Base-by-base conservation (phyloP, 1,139 yeast species). In the Zygoascus sp. region DNA sequence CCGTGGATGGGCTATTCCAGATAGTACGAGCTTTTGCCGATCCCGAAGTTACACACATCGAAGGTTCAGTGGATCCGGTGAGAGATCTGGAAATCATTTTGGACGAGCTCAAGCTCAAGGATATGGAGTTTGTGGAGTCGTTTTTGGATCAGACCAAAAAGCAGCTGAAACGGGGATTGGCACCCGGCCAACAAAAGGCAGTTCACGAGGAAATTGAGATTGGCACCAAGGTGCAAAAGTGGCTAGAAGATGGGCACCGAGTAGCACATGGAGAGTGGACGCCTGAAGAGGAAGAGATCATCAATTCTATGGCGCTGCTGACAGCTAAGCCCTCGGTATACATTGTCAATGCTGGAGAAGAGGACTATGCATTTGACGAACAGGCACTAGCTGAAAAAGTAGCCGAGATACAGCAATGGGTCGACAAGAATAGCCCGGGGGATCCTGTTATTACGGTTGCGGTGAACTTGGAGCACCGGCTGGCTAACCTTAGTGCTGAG, bases 1-100 rank as follows among this genome's bases (percentile, higher is more conserved):
- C 96, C 37, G 97, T 89, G 50, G 97, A 90, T 75, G 95, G 96
- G 55, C 81, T 90, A 61, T 89, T 84, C 75, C 97, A 89, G 72
- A 95, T 89, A 57, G 96, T 89, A 47, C 82, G 97, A 72, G 84
- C 92, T 69, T 89, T 89, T 62, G 10, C 34, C 13, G 96, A 88
- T 65, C 87, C 95, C 38, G 97, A 89, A 59, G 88, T 89, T 62
- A 88, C 88, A 58, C 97, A 89, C 69, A 83, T 89, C 58, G 95
- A 87, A 72, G 96, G 94, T 68, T 94, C 86, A 62, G 96, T 89
- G 50, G 83, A 89, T 68, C 96, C 97, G 54, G 81, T 78, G 50
- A 84, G 94, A 63, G 97, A 89, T 71, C 79, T 89, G 70, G 94
- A 87, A 55, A 88, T 89, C 63, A 86, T 89, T 62, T 76, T 77